phyloP scores from a whole-genome alignment of 2,329 filamentous ascomycete species.

The Stagonosporopsis tanaceti region DNA sequence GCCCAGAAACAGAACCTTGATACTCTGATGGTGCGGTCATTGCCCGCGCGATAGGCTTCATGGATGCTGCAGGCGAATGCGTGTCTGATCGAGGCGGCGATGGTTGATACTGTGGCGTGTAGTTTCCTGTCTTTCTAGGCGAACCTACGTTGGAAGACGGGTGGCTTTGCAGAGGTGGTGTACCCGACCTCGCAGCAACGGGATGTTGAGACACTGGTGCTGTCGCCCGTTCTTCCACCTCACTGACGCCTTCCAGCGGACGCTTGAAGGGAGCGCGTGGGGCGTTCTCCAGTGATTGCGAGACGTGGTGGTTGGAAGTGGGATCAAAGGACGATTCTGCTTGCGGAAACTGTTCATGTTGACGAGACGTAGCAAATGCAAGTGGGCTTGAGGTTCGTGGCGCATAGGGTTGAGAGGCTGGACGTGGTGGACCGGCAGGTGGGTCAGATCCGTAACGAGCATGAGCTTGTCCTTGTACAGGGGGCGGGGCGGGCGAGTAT shows the following conservation, averaged over 20 bases:
- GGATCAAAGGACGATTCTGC: constrained; percentile 6
- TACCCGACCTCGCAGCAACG: constrained; percentile 38
- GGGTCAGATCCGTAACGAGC: constrained; percentile 51
- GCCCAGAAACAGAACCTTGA: constrained; percentile 63
- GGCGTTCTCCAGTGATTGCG: constrained; percentile 39
- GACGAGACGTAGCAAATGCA: constrained; percentile 56
- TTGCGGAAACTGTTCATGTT: constrained; percentile 26
- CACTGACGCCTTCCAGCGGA: constrained; percentile 45
- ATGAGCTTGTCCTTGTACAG: constrained; percentile 44
- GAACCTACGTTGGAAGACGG: constrained; percentile 49
- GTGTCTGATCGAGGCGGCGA: constrained; percentile 59
- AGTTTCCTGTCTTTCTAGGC: constrained; percentile 49
- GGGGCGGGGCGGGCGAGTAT: constrained; percentile 53
- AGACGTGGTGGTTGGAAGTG: constrained; percentile 32
- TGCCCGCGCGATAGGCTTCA: constrained; percentile 56
- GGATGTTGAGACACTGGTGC: constrained; percentile 28
- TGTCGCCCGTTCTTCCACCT: constrained; percentile 41
- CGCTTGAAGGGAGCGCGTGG: constrained; percentile 37
- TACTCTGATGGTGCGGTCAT: constrained; percentile 53
- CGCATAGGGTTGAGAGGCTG: constrained; percentile 62
- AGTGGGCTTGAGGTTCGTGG: constrained; percentile 72
- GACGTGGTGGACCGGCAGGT: constrained; percentile 37
- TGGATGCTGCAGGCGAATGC: constrained; percentile 65
- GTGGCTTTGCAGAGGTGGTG: constrained; percentile 43
- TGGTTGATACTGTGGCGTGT: constrained; percentile 61